A percentile compares a stretch with the other conserved stretches of the same genome.
phyloP scores from a whole-genome alignment of 164 flowering plant genomes.

The Vitis rupestris region DNA sequence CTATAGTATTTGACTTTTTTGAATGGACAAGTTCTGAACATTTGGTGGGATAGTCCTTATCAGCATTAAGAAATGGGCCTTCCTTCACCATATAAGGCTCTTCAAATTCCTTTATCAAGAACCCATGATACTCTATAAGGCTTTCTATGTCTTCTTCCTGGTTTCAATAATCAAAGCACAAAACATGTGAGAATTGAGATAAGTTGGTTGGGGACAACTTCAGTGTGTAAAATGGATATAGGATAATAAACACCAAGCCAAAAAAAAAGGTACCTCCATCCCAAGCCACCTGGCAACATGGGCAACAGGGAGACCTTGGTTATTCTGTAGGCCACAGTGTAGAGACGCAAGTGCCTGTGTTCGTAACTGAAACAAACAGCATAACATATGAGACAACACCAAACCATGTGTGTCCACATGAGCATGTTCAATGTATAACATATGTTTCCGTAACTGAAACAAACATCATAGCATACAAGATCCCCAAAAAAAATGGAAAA shows the following conservation, averaged over 20 bases:
- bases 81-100: slow-evolving; percentile 94
- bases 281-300: slow-evolving; percentile 78
- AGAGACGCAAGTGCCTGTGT: slow-evolving; percentile 96
- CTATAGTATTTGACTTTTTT: slow-evolving; percentile 63
- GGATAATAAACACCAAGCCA: not conserved
- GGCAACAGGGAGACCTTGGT: slow-evolving; percentile 84
- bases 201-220: no score
- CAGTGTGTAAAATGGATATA: not conserved
- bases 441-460: slow-evolving; percentile 80
- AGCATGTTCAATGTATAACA: not conserved
- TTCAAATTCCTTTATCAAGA: slow-evolving; percentile 68
- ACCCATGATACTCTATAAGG: slow-evolving; percentile 84
- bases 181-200: slow-evolving; percentile 4
- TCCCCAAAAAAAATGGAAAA: not conserved
- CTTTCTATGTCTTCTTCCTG: slow-evolving; percentile 80
- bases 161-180: slow-evolving; percentile 9
- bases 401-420: not conserved
- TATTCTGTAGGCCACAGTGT: slow-evolving; percentile 78
- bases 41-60: slow-evolving; percentile 64
- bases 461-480: slow-evolving; percentile 14
- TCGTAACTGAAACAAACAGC: slow-evolving; percentile 65
- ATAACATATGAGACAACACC: slow-evolving; percentile 8
- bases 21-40: slow-evolving; percentile 75
- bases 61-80: slow-evolving; percentile 66
- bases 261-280: slow-evolving; percentile 70